Evolutionary conservation across 1,284 basidiomycete genomes (phyloP), one percentile per base, ranked within the genome.

Genomic region (Rhodotorula glutinis): DNA sequence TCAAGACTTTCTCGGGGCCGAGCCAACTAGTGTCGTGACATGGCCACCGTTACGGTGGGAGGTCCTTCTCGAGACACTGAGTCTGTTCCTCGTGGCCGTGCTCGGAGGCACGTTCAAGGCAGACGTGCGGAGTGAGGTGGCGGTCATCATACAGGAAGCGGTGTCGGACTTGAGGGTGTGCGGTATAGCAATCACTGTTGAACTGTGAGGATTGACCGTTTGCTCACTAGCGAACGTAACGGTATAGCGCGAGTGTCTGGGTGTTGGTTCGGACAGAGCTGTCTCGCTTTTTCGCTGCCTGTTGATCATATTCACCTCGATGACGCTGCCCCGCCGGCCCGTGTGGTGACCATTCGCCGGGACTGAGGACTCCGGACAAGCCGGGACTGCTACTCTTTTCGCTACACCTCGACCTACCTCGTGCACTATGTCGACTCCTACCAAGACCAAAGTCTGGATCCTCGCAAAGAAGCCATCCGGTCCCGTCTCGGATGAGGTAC

Each of bases 401-500:
- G 33, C 23, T 30, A 5, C 33, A 38, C 7, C 33, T 38, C 33
- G 33, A 38, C 33, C 33, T 21, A 11, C 9, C 5, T 3, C 21
- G 3, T 2, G 16, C 53, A 40, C 25, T 41, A 61, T 57, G 65
- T 53, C 57, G 21, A 33, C 49, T 19, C 59, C 66, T 38, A 59
- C 55, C 19, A 63, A 49, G 7, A 53, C 60, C 59, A 62, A 69
- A 40, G 64, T 69, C 29, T 76, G 71, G 72, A 70, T 76, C 67
- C 60, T 77, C 62, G 59, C 60, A 55, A 64, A 77, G 64, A 73
- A 73, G 51, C 77, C 77, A 27, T 44, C 25, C 23, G 72, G 58
- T n/a, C 64, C 68, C 52, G 69, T 78, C 57, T 46, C 21, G 13
- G 56, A 57, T 43, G n/a, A 57, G 56, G 56, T 47, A 23, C 46